Percentiles rank a stretch among this genome's conserved stretches.
Evolutionary conservation across 208 protist genomes (phyloP).

Genomic region (Lotmaria passim): DNA sequence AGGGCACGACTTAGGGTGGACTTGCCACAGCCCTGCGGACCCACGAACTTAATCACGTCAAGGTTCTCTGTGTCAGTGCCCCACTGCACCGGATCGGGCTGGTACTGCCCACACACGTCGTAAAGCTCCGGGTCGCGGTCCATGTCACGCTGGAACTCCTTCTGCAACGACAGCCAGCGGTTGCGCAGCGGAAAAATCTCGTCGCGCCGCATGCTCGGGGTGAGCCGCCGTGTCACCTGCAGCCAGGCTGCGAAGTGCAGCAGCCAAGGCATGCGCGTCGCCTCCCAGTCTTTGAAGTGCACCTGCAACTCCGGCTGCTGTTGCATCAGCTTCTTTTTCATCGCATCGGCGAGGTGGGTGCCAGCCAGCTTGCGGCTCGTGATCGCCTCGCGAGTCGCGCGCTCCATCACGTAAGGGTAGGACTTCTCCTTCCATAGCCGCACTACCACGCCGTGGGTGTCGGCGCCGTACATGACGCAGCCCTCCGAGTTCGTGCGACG

Average conservation of each 20-base stretch:
- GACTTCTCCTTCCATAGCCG: slow-evolving; percentile 61
- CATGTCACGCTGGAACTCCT: slow-evolving; percentile 30
- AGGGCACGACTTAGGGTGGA: slow-evolving; percentile 60
- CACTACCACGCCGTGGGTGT: slow-evolving; percentile 38
- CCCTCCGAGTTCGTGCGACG: slow-evolving; percentile 49
- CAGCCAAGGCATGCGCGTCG: slow-evolving; percentile 48
- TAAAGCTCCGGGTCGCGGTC: slow-evolving; percentile 36
- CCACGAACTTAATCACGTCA: slow-evolving; percentile 66
- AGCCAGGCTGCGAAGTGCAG: slow-evolving; percentile 59
- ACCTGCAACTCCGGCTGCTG: slow-evolving; percentile 38
- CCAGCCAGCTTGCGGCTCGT: slow-evolving; percentile 47
- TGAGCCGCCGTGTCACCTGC: slow-evolving; percentile 40
- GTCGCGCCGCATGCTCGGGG: slow-evolving; percentile 21
- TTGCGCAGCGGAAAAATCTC: slow-evolving; percentile 36
- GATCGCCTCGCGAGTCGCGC: slow-evolving; percentile 64
- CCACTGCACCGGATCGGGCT: slow-evolving; percentile 32
- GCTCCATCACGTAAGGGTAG: slow-evolving; percentile 63
- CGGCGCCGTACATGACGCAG: slow-evolving; percentile 65
- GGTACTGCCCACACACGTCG: slow-evolving; percentile 35
- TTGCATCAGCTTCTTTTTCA: slow-evolving; percentile 48
- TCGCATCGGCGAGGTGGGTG: slow-evolving; percentile 25
- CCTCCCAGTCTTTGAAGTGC: slow-evolving; percentile 59
- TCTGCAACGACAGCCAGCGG: slow-evolving; percentile 45
- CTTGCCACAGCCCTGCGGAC: slow-evolving; percentile 72
- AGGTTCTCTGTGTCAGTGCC: slow-evolving; percentile 28